Conservation (phyloP, 768 basidiomycete genomes). For the Boletus subcaerulescens region DNA sequence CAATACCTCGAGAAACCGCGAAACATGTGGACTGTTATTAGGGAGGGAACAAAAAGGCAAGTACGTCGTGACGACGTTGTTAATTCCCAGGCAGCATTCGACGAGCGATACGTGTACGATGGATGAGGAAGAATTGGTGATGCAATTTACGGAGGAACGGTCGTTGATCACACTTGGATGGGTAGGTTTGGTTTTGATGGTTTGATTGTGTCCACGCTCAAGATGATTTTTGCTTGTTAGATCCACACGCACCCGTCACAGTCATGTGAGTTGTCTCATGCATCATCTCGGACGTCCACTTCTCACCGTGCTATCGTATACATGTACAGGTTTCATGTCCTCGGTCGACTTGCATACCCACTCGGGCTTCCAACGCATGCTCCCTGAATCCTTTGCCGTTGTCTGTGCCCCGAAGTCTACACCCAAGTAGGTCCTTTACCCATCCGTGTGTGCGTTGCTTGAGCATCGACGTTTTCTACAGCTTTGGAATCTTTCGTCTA, state of each 20-base stretch:
- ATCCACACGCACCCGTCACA: conserved; percentile 93
- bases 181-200: conserved; percentile 47
- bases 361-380: conserved; percentile 83
- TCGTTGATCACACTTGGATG: conserved; percentile 86
- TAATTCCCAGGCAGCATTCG: conserved; percentile 87
- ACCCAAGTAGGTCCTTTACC: conserved; percentile 54
- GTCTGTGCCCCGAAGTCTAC: conserved; percentile 82
- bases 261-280: conserved; percentile 52
- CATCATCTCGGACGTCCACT: neutral
- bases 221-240: conserved; percentile 35
- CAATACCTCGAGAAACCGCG: conserved; percentile 75
- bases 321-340: conserved; percentile 76
- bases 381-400: conserved; percentile 90
- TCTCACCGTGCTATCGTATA: neutral
- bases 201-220: neutral
- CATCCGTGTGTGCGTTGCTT: neutral
- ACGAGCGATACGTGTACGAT: conserved; percentile 92
- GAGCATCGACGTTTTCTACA: neutral
- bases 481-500: conserved; percentile 86
- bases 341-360: conserved; percentile 93
- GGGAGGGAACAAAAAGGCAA: conserved; percentile 62
- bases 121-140: conserved; percentile 84
- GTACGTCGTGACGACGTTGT: conserved; percentile 72
- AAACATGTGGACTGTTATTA: conserved; percentile 84
- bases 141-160: conserved; percentile 80